phyloP scores from a whole-genome alignment of 768 basidiomycete genomes.

The Tulasnella sp. region DNA sequence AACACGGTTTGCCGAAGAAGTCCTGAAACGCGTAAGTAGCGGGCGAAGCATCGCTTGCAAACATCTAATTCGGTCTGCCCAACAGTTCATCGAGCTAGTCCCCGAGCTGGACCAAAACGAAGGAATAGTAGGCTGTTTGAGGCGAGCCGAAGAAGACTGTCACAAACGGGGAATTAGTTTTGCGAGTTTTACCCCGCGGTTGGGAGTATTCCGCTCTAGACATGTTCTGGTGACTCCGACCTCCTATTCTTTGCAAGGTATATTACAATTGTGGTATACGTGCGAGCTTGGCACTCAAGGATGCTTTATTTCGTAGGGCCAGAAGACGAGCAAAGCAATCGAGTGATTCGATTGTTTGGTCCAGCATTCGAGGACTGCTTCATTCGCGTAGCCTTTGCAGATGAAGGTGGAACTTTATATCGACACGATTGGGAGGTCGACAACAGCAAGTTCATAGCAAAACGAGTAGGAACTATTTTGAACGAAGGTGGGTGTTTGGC shows the following conservation, averaged over 20 bases:
- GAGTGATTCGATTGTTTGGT: constrained; percentile 28
- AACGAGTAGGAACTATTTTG: constrained; percentile 24
- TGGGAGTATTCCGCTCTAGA: constrained; percentile 63
- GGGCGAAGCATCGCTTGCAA: constrained; percentile 51
- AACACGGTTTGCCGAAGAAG: constrained; percentile 48
- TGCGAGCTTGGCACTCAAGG: neutral
- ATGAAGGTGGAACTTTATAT: constrained; percentile 28
- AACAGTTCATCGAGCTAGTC: neutral
- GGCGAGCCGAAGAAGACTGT: constrained; percentile 43
- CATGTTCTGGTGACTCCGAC: constrained; percentile 79
- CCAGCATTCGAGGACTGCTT: constrained; percentile 27
- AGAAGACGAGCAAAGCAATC: constrained; percentile 29
- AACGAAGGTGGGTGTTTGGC: constrained; percentile 1
- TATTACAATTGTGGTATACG: neutral
- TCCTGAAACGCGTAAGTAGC: constrained; percentile 48
- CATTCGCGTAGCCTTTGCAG: constrained; percentile 31
- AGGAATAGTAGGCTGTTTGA: constrained; percentile 53
- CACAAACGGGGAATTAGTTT: neutral
- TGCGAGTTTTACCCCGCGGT: neutral
- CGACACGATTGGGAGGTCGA: constrained; percentile 31
- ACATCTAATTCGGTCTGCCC: neutral
- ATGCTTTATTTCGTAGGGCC: constrained; percentile 18
- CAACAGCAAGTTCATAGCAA: constrained; percentile 25
- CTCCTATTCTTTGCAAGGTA: constrained; percentile 68
- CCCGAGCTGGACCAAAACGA: constrained; percentile 24